Base-by-base conservation (phyloP, 1,284 basidiomycete genomes). In the Trametes hirsuta region DNA sequence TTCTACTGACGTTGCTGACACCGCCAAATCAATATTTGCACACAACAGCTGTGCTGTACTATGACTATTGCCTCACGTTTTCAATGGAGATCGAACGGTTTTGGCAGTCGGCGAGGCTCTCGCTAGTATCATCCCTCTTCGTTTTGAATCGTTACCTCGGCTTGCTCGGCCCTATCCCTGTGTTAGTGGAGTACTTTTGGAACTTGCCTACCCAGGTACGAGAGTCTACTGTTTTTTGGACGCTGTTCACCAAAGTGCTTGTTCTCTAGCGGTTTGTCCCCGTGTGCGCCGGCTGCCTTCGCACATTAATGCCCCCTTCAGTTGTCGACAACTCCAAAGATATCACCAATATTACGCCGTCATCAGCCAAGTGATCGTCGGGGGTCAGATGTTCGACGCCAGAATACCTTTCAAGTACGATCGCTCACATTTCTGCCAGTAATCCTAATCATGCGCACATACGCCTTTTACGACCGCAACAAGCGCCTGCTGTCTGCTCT, bases 91-190 rank as follows among this genome's bases (percentile, higher is more conserved):
- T 63, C 21, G 58, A 64, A 6, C 45, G 42, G 21, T 64, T 64
- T 41, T 64, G 62, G 62, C 51, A 47, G 14, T 47, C 21, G 15
- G 62, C 58, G 2, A 48, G 62, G 39, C 21, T 51, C 3, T 57
- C 62, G 24, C 21, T 40, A 4, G 62, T 50, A 1, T 58, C 59
- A 12, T 4, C 47, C 14, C 55, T 63, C 2, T 67, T 63, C 45
- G 52, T 66, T 3, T 10, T 60, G 24, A 66, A 64, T 51, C 60
- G 65, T 11, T 64, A 64, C 18, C 46, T 62, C n/a, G 61, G 53
- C 21, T 49, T 55, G 5, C 21, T 61, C 3, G 63, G 63, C 6
- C 37, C 48, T 5, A 37, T 64, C 6, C 63, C 63, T 2, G 54
- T 61, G 24, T 41, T 53, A 15, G 14, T 61, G 9, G 63, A 64